Evolutionary conservation across 1,284 basidiomycete genomes (phyloP).

Genomic region (Naganishia sp.): DNA sequence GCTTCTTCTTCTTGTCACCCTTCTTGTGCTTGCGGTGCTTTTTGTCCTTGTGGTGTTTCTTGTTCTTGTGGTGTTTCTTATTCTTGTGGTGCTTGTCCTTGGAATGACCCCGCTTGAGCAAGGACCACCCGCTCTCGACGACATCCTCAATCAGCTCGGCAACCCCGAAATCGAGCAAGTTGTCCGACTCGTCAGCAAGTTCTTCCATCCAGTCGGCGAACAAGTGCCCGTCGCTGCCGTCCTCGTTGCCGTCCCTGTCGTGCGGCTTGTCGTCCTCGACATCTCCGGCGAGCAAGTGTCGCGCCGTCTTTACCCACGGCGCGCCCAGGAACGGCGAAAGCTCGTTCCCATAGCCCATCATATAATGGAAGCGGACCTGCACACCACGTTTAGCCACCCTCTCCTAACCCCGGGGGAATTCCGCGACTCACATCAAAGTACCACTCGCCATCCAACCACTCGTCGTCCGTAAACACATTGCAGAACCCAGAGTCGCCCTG

Average conservation of each 20-base stretch:
- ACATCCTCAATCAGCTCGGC: conserved; percentile 11
- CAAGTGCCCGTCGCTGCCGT: conserved; percentile 9
- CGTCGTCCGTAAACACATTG: conserved; percentile 50
- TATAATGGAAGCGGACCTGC: conserved; percentile 51
- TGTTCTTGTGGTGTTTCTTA: conserved; percentile 9
- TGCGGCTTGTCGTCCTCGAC: conserved; percentile 38
- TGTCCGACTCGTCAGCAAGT: conserved; percentile 11
- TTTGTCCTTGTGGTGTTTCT: conserved; percentile 16
- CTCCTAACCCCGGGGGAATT: neutral
- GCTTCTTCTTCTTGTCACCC: conserved; percentile 31
- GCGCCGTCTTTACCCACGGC: conserved; percentile 53
- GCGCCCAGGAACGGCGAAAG: conserved; percentile 54
- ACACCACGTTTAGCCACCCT: neutral
- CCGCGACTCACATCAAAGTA: conserved; percentile 41
- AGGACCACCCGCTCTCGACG: conserved; percentile 11
- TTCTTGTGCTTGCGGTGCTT: conserved; percentile 22
- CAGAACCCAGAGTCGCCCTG: conserved; percentile 50
- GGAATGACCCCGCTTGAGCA: conserved; percentile 20
- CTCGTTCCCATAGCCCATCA: conserved; percentile 52
- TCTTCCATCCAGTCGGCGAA: conserved; percentile 23
- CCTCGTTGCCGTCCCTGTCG: conserved; percentile 24
- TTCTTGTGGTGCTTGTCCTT: conserved; percentile 1
- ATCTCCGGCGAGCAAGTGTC: conserved; percentile 49
- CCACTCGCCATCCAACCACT: conserved; percentile 53
- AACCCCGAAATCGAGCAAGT: conserved; percentile 4